Base-by-base conservation (phyloP, 345 rosid genomes). In the Citrus glauca region DNA sequence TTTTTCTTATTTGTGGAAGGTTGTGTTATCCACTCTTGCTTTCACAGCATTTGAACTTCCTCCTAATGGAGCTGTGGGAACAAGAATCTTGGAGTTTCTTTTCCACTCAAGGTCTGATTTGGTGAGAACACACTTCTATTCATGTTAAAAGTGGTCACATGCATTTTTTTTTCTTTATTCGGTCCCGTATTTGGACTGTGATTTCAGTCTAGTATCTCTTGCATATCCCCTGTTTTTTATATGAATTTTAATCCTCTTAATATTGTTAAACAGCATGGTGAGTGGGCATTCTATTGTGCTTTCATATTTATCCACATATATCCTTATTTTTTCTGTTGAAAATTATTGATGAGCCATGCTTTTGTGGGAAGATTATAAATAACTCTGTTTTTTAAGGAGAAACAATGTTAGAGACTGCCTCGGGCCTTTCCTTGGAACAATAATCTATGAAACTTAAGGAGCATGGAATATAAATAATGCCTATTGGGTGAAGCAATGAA, bases 31-130 rank as follows among this genome's bases (percentile, higher is more conserved):
- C 73, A 95, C 99, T 35, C 95, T 93, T 79, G 99, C 94, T 69
- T 95, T 95, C 86, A 87, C 99, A 4, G 97, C 99, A 55, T 95
- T 95, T 87, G 99, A 95, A 83, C 98, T 95, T 84, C 99, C 99
- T 65, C 99, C 99, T 77, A 95, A 95, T 80, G 96, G 92, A 37
- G 99, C 99, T 50, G 80, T 93, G 28, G 99, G 99, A 80, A 95
- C 99, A 65, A 90, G 75, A 87, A 89, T 95, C 74, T 86, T 95
- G 16, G 87, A 93, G 86, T 95, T 95, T 81, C 94, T 95, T 72
- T 95, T 95, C 83, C 97, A 93, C 84, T 95, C 98, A 9, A 88
- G 93, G 88, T 45, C 94, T 48, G 99, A 95, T 84, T 81, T 95
- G 94, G 99, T 95, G 80, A 88, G 88, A 27, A 69, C 25, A 38